Conservation (phyloP, 176 grass and related monocot species). For the Aegilops bicornis region DNA sequence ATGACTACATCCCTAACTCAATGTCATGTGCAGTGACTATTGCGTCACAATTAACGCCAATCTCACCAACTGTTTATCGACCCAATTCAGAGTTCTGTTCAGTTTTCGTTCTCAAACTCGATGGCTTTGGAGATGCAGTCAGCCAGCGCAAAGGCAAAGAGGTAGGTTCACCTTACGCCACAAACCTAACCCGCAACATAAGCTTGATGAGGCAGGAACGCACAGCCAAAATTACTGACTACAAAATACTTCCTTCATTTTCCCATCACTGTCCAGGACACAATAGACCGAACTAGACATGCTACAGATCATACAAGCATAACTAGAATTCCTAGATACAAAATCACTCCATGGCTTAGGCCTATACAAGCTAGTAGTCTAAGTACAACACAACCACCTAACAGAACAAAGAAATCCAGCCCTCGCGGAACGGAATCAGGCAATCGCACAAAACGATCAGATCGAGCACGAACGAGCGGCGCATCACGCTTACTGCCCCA, state of each 20-base stretch:
- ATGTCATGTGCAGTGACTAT: neutral
- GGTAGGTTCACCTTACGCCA: neutral
- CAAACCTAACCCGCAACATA: neutral
- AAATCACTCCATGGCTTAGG: too few species aligned
- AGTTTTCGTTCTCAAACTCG: neutral
- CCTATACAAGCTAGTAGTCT: neutral
- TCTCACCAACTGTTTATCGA: neutral
- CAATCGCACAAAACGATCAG: neutral
- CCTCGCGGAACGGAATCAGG: neutral
- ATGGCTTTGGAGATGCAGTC: neutral
- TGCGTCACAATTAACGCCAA: neutral
- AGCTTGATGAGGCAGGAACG: neutral
- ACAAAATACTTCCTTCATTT: too few species aligned
- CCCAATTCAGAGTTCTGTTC: neutral
- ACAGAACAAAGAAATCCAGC: neutral
- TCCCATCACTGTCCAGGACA: too few species aligned
- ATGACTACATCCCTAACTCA: neutral
- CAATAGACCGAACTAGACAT: too few species aligned
- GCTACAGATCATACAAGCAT: too few species aligned
- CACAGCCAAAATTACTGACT: too few species aligned
- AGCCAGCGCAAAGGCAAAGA: neutral
- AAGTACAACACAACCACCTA: neutral
- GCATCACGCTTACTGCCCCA: neutral
- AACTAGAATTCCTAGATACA: too few species aligned
- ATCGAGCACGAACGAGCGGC: slow-evolving; percentile 5